These are phyloP conservation scores for Fusarium verrucosum DNA, from an alignment of 2,329 filamentous ascomycete species.

Conservation along the genomic window DNA sequence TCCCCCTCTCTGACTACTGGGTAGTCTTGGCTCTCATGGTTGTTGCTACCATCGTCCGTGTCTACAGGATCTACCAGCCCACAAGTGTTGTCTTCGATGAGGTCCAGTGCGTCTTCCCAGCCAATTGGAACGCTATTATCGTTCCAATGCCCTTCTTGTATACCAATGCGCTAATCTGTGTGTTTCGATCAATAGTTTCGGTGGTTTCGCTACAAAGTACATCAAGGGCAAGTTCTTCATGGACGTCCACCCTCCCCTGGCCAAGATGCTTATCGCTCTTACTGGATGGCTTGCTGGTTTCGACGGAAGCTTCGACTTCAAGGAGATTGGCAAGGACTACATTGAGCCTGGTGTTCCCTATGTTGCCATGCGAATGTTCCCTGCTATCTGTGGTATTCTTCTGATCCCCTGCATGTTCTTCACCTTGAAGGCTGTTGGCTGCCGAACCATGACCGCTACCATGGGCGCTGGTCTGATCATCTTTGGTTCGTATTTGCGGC, in stretches of 20 bases:
- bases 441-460: constrained; percentile 83
- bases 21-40: constrained; percentile 76
- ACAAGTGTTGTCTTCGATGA: constrained; percentile 98
- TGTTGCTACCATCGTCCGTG: constrained; percentile 79
- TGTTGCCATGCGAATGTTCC: constrained; percentile 95
- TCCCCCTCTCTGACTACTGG: constrained; percentile 86
- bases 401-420: constrained; percentile 94
- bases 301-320: constrained; percentile 96
- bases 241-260: constrained; percentile 98
- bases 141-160: neutral
- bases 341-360: constrained; percentile 94
- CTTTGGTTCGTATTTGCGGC: constrained; percentile 74
- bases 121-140: neutral
- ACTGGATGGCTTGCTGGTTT: constrained; percentile 96
- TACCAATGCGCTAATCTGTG: constrained; percentile 25
- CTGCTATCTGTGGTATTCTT: constrained; percentile 87
- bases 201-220: constrained; percentile 97
- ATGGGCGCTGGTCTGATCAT: constrained; percentile 88
- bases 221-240: constrained; percentile 99
- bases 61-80: constrained; percentile 97
- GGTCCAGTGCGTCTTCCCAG: constrained; percentile 79
- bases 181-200: constrained; percentile 71
- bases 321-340: constrained; percentile 99
- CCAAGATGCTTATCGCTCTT: constrained; percentile 95
- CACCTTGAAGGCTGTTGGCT: constrained; percentile 89